Percentiles rank a stretch among this genome's conserved stretches.
phyloP scores from a whole-genome alignment of 2,329 filamentous ascomycete genomes.

The Xylariomycetidae sp. region DNA sequence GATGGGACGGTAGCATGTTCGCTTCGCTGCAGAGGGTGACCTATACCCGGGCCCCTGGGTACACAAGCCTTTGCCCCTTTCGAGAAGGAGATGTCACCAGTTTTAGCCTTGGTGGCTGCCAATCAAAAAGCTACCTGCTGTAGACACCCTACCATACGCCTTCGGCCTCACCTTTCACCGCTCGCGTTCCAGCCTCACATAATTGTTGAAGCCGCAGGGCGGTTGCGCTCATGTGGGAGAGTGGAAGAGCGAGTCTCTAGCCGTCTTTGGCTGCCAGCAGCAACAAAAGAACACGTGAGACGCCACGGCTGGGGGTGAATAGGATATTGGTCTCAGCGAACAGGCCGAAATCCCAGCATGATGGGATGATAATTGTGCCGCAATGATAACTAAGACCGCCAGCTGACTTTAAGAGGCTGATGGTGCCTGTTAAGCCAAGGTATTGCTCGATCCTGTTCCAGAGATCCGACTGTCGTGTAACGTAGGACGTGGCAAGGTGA shows the following conservation, averaged over 20 bases:
- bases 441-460: too few species aligned
- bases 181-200: slow-evolving; percentile 1
- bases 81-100: slow-evolving; percentile 2
- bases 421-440: slow-evolving; percentile 3
- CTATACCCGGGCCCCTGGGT: slow-evolving; percentile 12
- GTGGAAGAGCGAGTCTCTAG: too few species aligned
- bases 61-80: slow-evolving; percentile 3
- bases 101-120: slow-evolving; percentile 8
- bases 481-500: slow-evolving; percentile 18
- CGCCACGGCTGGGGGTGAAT: too few species aligned
- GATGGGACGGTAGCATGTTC: too few species aligned
- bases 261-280: too few species aligned
- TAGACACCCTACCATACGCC: slow-evolving; percentile 2
- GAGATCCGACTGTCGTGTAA: slow-evolving; percentile 25
- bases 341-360: slow-evolving; percentile 4
- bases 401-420: slow-evolving; percentile 11
- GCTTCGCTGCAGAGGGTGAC: slow-evolving; percentile 6
- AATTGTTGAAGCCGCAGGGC: slow-evolving; percentile 1
- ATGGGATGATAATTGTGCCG: slow-evolving; percentile 12
- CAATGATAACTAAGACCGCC: slow-evolving; percentile 20
- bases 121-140: slow-evolving; percentile 7
- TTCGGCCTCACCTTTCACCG: slow-evolving; percentile 5
- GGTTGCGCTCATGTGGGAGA: too few species aligned
- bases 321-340: too few species aligned
- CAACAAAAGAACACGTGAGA: too few species aligned